Evolutionary conservation across 306 rosid genomes (phyloP), one percentile per base, ranked within the genome.

Genomic region (Lathyrus oleraceus): DNA sequence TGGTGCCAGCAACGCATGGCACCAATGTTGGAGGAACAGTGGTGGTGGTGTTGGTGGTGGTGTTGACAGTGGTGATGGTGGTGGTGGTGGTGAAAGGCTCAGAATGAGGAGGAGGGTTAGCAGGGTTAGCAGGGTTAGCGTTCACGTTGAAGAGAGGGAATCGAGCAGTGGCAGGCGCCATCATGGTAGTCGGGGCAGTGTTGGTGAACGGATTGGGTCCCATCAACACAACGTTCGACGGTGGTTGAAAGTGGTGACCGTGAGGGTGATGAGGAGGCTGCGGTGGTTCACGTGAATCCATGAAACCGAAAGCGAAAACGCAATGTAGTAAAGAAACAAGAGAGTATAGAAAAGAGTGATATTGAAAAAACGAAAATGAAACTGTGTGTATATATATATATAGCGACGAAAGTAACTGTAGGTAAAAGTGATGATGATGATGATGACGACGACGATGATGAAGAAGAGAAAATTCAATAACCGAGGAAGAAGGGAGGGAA

Each of bases 241-340:
- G 52, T 11, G 52, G 13, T 19, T 51, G 28, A 51, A 10, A 25
- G 11, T 51, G 53, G 53, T 47, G 11, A 47, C 4, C 39, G 10
- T 35, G 39, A 35, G 39, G 10, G 9, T 35, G 21, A 19, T 13
- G 49, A 44, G 49, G 54, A 48, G 54, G 3, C 0, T 48, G 54
- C 2, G 54, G 54, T 48, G 54, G 54, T 48, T 51, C 58, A 19
- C 58, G 28, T 2, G 58, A 51, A 51, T 51, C 58, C 58, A 51
- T 51, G 39, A 7, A 7, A 35, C 39, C 39, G 10, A 35, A 35
- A 32, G 1, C 36, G 36, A 45, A 45, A 40, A 11, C 5, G 47
- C 47, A 42, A 45, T 45, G 52, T n/a, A 15, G 10, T 35, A 8
- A 35, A 35, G 39, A 35, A 30, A 32, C 38, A 5, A n/a, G 17